Evolutionary conservation across 192 early-diverging fungal genomes (phyloP), one percentile per base, ranked within the genome.

Genomic region (Coemansia nantahalensis): DNA sequence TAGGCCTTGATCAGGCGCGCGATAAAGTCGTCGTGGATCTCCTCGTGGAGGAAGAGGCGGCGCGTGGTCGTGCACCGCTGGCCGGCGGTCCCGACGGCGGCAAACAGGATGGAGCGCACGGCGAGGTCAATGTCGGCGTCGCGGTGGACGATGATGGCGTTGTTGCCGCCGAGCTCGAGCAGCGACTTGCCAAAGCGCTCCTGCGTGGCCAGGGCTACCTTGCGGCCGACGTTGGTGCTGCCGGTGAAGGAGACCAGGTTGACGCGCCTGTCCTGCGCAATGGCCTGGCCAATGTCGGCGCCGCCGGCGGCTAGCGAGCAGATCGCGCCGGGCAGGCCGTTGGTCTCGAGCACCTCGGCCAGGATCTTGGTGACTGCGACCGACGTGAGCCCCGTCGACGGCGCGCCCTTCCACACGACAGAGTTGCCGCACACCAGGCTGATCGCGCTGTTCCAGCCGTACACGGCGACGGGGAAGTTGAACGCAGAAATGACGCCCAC

Each of bases 41-140:
- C 78, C 59, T 91, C 86, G 50, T 97, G 94, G 14, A 97, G 52
- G 54, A 97, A 83, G 53, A 97, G 69, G 18, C 94, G 85, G 22
- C 94, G 85, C 3, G 93, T 91, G 31, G 94, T 92, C 3, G 94
- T 97, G 74, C 94, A 97, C 44, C 94, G 78, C 74, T 97, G 94
- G 21, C 94, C 94, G 32, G 93, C 90, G 24, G 93, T 97, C 24
- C 94, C 94, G 22, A 97, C 93, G 16, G 94, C 92, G 14, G 94
- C 92, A 81, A 97, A 97, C 17, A 95, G 68, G 37, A 90, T 82
- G 16, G 90, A 83, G 28, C 91, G 81, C 3, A 94, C 79, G 4
- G 93, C 91, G 24, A 97, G 66, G 42, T 94, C 93, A 26, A 93
- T 52, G 58, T 97, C 91, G 6, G 93, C 92, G 54, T 97, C 94